These are phyloP conservation scores for Chrysosporium keratinophilum DNA, from an alignment of 2,329 filamentous ascomycete genomes.

Conservation along the genomic window DNA sequence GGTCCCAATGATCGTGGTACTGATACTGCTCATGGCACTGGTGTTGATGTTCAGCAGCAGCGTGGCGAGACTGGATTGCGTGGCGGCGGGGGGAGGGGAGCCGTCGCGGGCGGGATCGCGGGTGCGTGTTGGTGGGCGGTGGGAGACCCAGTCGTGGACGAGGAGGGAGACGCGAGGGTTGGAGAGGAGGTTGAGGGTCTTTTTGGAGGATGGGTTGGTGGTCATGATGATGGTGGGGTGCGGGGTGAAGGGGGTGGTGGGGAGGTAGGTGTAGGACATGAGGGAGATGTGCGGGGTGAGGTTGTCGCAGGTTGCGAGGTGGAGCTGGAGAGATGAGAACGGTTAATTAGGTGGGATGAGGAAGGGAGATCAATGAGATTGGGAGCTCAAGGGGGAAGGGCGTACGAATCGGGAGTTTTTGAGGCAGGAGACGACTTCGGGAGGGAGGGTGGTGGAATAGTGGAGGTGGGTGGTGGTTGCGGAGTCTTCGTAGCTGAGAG, in stretches of 20 bases:
- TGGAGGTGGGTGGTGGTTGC: constrained; percentile 62
- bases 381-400: constrained; percentile 12
- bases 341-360: too few species aligned
- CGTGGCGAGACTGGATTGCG: constrained; percentile 64
- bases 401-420: constrained; percentile 89
- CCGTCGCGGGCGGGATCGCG: constrained; percentile 45
- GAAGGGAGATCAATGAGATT: constrained; percentile 1
- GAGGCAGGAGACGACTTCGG: constrained; percentile 79
- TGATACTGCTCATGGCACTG: constrained; percentile 75
- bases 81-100: constrained; percentile 52
- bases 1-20: constrained; percentile 83
- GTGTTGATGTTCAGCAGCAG: constrained; percentile 87
- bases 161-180: constrained; percentile 86
- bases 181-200: constrained; percentile 64
- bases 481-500: constrained; percentile 65
- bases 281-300: constrained; percentile 84
- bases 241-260: constrained; percentile 57
- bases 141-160: constrained; percentile 97
- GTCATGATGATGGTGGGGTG: constrained; percentile 92
- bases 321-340: too few species aligned
- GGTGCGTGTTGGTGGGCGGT: constrained; percentile 68
- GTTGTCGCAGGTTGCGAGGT: constrained; percentile 79
- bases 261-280: constrained; percentile 98
- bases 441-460: constrained; percentile 59
- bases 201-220: constrained; percentile 60